These are phyloP conservation scores for Kockovaella imperatae DNA, from an alignment of 768 basidiomycete genomes.

Conservation along the genomic window DNA sequence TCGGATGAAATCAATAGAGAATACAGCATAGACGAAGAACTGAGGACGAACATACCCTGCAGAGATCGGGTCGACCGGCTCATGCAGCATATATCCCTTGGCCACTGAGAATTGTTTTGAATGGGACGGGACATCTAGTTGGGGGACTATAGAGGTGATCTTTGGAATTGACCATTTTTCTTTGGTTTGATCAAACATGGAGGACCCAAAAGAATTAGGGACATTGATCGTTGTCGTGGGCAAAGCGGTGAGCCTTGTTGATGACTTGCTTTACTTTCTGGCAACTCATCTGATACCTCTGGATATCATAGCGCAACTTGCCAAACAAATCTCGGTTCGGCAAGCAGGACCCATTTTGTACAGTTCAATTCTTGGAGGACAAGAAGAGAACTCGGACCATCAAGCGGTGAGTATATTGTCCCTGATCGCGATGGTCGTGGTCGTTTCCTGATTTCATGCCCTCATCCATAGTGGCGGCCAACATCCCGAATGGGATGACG, in stretches of 20 bases:
- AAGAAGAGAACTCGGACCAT: slow-evolving; percentile 66
- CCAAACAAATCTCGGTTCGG: slow-evolving; percentile 75
- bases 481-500: slow-evolving; percentile 86
- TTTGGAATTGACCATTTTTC: too few relatives aligned
- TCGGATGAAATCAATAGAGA: too few relatives aligned
- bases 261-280: slow-evolving; percentile 11
- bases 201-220: slow-evolving; percentile 57
- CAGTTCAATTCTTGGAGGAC: slow-evolving; percentile 57
- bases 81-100: too few relatives aligned
- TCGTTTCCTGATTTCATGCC: not conserved
- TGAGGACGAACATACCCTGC: too few relatives aligned
- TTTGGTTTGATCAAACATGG: slow-evolving; percentile 4
- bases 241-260: slow-evolving; percentile 69
- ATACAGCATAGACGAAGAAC: too few relatives aligned
- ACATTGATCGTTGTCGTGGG: slow-evolving; percentile 78
- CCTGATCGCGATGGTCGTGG: not conserved
- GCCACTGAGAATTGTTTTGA: too few relatives aligned
- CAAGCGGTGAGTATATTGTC: slow-evolving; percentile 46
- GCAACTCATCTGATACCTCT: slow-evolving; percentile 11
- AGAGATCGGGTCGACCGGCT: too few relatives aligned
- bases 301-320: slow-evolving; percentile 53
- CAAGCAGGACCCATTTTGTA: slow-evolving; percentile 83
- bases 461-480: slow-evolving; percentile 63
- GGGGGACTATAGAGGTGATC: too few relatives aligned
- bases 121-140: too few relatives aligned